These are phyloP conservation scores for Tolypocladium amazonense DNA, from an alignment of 2,329 filamentous ascomycete genomes.

Conservation along the genomic window DNA sequence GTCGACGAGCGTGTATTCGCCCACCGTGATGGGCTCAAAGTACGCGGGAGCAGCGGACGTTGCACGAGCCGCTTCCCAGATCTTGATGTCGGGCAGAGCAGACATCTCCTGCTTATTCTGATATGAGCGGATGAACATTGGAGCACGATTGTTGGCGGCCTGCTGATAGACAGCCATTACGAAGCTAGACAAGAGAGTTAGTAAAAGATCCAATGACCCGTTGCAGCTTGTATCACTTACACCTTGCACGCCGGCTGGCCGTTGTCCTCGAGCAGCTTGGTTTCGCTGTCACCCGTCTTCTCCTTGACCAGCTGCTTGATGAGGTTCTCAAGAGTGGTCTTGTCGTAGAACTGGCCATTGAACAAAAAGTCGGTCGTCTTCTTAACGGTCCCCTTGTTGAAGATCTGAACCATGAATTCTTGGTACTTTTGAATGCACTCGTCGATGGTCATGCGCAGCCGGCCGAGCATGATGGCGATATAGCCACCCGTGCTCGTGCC, in stretches of 20 bases:
- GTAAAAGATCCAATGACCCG: fast-evolving
- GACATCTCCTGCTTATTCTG: constrained; percentile 2
- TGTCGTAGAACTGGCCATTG: not conserved
- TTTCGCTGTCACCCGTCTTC: not conserved
- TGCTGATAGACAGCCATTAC: constrained; percentile 1
- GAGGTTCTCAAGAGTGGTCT: not conserved
- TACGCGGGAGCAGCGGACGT: constrained; percentile 3
- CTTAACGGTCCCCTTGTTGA: not conserved
- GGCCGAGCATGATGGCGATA: constrained; percentile 32
- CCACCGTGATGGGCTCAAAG: constrained; percentile 1
- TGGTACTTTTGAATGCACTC: constrained; percentile 2
- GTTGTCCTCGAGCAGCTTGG: not conserved
- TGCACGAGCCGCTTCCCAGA: constrained; percentile 4
- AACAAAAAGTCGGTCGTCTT: not conserved
- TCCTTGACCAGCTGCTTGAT: constrained; percentile 1
- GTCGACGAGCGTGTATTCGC: constrained; percentile 2
- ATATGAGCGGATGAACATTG: constrained; percentile 4
- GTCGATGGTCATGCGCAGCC: constrained; percentile 5
- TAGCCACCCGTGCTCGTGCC: constrained; percentile 19
- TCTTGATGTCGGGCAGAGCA: constrained; percentile 2
- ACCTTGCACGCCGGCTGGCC: not conserved
- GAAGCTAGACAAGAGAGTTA: not conserved
- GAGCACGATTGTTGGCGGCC: constrained; percentile 1
- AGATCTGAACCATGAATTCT: constrained; percentile 2
- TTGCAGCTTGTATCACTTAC: not conserved